phyloP scores from a whole-genome alignment of 768 basidiomycete species.

The Arthromyces matolae region DNA sequence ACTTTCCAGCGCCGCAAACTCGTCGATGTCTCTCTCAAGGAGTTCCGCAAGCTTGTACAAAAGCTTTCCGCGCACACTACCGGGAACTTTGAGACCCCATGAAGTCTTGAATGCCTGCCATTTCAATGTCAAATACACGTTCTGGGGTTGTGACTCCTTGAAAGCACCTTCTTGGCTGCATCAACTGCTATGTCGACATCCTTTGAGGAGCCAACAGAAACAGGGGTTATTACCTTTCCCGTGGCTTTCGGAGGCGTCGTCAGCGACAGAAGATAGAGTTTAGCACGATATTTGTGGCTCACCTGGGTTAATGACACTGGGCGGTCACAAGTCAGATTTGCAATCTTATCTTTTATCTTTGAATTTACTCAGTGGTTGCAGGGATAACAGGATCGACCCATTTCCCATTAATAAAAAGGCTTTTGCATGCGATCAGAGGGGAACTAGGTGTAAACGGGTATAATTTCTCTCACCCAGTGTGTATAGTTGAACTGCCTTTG shows the following conservation, averaged over 20 bases:
- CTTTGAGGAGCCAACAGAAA: conserved; percentile 51
- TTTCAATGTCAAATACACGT: not conserved
- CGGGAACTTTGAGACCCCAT: conserved; percentile 65
- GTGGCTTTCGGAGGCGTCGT: conserved; percentile 34
- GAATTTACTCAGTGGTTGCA: conserved; percentile 54
- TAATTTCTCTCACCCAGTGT: conserved; percentile 56
- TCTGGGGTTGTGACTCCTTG: too few relatives aligned
- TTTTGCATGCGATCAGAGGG: too few relatives aligned
- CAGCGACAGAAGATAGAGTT: conserved; percentile 25
- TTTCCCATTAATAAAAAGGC: conserved; percentile 60
- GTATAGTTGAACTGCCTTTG: conserved; percentile 55
- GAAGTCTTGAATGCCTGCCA: conserved; percentile 44
- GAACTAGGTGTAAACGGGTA: too few relatives aligned
- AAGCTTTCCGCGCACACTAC: conserved; percentile 26
- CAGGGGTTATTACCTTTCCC: conserved; percentile 51
- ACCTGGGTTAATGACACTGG: conserved; percentile 21
- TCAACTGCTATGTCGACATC: conserved; percentile 67
- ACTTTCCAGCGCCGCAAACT: conserved; percentile 27
- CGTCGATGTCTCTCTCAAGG: conserved; percentile 24
- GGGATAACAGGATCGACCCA: conserved; percentile 47
- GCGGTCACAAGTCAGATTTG: not conserved
- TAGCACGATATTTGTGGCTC: conserved; percentile 7
- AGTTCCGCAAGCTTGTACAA: conserved; percentile 31
- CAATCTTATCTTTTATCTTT: conserved; percentile 1
- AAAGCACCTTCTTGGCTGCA: conserved; percentile 45